Percentiles rank a stretch among this genome's conserved stretches.
These are phyloP conservation scores for Corallochytrium limacisporum DNA, from an alignment of 78 protist species.

Conservation along the genomic window DNA sequence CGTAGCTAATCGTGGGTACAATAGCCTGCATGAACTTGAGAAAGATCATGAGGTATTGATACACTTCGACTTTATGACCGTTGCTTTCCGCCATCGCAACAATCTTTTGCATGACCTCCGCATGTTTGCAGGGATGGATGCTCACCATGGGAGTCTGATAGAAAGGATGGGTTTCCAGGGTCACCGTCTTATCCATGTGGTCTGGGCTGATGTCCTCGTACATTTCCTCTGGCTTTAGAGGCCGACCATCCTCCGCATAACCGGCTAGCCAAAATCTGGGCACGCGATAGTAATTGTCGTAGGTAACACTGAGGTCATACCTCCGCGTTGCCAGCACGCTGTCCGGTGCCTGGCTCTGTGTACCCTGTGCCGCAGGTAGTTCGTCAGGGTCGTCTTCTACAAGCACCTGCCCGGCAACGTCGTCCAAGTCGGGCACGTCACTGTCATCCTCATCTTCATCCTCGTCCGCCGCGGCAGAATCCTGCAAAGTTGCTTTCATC, in stretches of 20 bases:
- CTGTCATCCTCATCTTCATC: conserved; percentile 44
- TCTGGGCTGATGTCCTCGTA: conserved; percentile 88
- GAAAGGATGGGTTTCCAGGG: conserved; percentile 92
- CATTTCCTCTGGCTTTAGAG: conserved; percentile 47
- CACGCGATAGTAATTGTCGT: conserved; percentile 84
- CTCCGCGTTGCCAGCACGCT: conserved; percentile 55
- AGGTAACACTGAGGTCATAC: conserved; percentile 73
- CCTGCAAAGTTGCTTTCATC: neutral
- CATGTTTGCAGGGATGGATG: conserved; percentile 79
- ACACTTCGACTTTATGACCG: conserved; percentile 26
- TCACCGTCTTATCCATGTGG: conserved; percentile 88
- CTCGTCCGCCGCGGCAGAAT: conserved; percentile 22
- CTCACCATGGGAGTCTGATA: conserved; percentile 42
- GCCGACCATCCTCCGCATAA: conserved; percentile 66
- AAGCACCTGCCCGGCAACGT: too few species aligned
- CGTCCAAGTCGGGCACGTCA: conserved; percentile 70
- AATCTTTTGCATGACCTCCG: conserved; percentile 80
- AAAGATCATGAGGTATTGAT: conserved; percentile 66
- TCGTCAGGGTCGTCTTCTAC: conserved; percentile 49
- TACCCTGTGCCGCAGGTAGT: neutral
- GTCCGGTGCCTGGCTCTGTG: conserved; percentile 3
- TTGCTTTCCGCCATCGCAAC: conserved; percentile 37
- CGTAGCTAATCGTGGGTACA: conserved; percentile 92
- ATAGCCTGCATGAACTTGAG: conserved; percentile 81
- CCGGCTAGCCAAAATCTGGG: conserved; percentile 84